These are phyloP conservation scores for Shiraia bambusicola DNA, from an alignment of 2,329 filamentous ascomycete species.

Conservation along the genomic window DNA sequence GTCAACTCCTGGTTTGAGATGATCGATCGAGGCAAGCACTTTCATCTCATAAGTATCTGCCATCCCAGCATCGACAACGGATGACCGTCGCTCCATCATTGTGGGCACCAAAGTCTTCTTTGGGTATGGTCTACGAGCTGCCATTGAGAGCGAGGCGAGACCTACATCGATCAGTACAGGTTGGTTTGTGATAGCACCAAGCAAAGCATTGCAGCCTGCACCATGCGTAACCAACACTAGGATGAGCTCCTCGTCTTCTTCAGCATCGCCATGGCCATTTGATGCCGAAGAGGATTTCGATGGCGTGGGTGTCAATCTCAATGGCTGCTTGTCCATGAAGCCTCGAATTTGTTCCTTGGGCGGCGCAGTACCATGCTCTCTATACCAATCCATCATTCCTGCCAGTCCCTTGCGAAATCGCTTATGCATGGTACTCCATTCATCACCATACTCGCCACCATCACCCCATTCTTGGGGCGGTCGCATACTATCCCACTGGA, in stretches of 20 bases:
- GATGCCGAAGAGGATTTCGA: conserved; percentile 36
- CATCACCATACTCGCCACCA: conserved; percentile 84
- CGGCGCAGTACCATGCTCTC: conserved; percentile 47
- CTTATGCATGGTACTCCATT: conserved; percentile 94
- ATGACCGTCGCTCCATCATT: conserved; percentile 38
- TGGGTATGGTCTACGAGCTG: conserved; percentile 45
- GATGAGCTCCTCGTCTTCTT: conserved; percentile 67
- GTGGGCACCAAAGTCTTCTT: conserved; percentile 27
- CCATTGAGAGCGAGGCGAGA: conserved; percentile 89
- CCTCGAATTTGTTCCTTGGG: conserved; percentile 37
- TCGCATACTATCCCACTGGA: conserved; percentile 92
- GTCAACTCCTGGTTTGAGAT: conserved; percentile 60
- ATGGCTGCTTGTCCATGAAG: conserved; percentile 33
- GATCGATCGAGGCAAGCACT: conserved; percentile 72
- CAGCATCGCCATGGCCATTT: conserved; percentile 40
- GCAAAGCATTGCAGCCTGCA: conserved; percentile 91
- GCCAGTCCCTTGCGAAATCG: conserved; percentile 80
- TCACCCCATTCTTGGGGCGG: conserved; percentile 78
- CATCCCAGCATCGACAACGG: conserved; percentile 47
- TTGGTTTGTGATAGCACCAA: conserved; percentile 87
- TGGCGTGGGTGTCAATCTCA: conserved; percentile 12
- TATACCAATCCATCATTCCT: conserved; percentile 82
- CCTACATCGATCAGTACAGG: conserved; percentile 88
- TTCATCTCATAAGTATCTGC: conserved; percentile 71
- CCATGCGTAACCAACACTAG: conserved; percentile 90